Evolutionary conservation across 2,329 filamentous ascomycete species (phyloP).

Genomic region (Monosporascus sp.): DNA sequence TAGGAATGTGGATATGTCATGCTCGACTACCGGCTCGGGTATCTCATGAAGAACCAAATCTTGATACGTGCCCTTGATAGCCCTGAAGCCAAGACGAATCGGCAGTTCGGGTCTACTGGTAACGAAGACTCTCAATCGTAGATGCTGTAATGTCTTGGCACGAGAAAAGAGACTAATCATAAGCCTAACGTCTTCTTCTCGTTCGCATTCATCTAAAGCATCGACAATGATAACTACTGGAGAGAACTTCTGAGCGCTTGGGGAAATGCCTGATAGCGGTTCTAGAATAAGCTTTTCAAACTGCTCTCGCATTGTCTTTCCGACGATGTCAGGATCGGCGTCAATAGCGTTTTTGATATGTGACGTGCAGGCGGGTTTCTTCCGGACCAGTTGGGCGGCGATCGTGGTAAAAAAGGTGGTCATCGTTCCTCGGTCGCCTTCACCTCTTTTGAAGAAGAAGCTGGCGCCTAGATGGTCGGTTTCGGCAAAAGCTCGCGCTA

Average conservation of each 20-base stretch:
- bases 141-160: conserved; percentile 3
- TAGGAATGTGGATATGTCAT: conserved; percentile 32
- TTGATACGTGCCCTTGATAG: conserved; percentile 21
- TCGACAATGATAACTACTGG: conserved; percentile 24
- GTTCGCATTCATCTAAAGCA: no score
- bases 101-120: conserved; percentile 37
- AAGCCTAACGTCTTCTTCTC: conserved; percentile 21
- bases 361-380: no score
- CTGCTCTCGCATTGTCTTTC: conserved; percentile 28
- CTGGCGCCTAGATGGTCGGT: no score
- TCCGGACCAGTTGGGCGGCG: no score
- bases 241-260: background rate
- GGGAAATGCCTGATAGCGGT: conserved; percentile 20
- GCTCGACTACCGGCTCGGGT: conserved; percentile 19
- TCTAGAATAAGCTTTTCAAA: conserved; percentile 34
- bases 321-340: conserved; percentile 20
- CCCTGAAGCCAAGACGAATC: conserved; percentile 29
- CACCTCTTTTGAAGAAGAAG: no score
- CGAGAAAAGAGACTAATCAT: conserved; percentile 24
- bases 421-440: no score
- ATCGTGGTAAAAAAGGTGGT: no score
- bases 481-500: no score
- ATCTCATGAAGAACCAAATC: conserved; percentile 33
- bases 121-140: conserved; percentile 29
- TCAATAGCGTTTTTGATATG: conserved; percentile 19